phyloP scores from a whole-genome alignment of 2,329 filamentous ascomycete species.

The Apiospora pterosperma region DNA sequence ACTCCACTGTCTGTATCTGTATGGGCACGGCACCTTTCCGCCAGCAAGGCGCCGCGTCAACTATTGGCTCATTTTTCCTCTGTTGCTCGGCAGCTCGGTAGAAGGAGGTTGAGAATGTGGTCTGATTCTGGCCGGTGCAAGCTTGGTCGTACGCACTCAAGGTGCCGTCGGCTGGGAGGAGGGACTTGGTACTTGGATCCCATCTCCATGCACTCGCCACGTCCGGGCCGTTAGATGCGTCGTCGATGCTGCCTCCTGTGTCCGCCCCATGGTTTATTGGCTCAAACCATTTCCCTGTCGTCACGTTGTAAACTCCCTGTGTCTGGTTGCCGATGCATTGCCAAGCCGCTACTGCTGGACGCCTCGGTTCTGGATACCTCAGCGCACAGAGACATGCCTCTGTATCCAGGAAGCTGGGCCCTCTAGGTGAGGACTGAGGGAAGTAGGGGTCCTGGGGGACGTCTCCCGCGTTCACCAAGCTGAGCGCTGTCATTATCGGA shows the following conservation, averaged over 20 bases:
- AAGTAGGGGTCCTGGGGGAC: conserved; percentile 34
- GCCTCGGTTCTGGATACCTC: conserved; percentile 16
- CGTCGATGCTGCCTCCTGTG: conserved; percentile 27
- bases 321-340: conserved; percentile 44
- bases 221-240: conserved; percentile 34
- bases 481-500: background rate
- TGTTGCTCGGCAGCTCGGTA: conserved; percentile 30
- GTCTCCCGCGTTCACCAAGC: background rate
- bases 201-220: conserved; percentile 24
- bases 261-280: conserved; percentile 21
- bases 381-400: conserved; percentile 35
- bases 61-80: conserved; percentile 22
- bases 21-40: conserved; percentile 35
- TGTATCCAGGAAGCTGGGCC: conserved; percentile 36
- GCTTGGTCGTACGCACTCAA: conserved; percentile 34
- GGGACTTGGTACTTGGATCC: conserved; percentile 24
- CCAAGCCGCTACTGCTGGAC: conserved; percentile 29
- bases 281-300: conserved; percentile 40
- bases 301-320: conserved; percentile 31
- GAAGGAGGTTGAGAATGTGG: conserved; percentile 37
- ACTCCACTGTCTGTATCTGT: conserved; percentile 32
- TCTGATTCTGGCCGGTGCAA: conserved; percentile 39
- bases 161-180: conserved; percentile 13
- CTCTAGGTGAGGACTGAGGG: conserved; percentile 20
- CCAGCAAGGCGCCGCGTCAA: conserved; percentile 38